Conservation (phyloP, 768 basidiomycete species). For the Russula vinacea region DNA sequence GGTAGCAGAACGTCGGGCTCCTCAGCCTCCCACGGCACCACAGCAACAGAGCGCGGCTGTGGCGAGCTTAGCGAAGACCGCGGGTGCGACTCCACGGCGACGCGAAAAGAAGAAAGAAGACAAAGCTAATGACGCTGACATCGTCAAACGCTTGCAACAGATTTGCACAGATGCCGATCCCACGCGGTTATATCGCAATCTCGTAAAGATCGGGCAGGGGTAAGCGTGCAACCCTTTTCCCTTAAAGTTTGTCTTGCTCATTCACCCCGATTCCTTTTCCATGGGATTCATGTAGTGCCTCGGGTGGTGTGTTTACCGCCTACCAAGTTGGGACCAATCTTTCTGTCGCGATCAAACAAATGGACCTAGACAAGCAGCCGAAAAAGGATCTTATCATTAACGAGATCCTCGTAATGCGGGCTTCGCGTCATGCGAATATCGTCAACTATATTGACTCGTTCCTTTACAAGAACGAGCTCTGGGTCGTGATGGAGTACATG, state of each 20-base stretch:
- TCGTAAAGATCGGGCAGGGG: slow-evolving; percentile 68
- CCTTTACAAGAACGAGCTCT: too few relatives aligned
- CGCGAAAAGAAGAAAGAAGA: slow-evolving; percentile 18
- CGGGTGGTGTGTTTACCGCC: slow-evolving; percentile 92
- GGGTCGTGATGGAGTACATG: too few relatives aligned
- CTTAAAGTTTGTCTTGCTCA: neutral
- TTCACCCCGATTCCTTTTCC: neutral
- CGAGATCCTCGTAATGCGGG: too few relatives aligned
- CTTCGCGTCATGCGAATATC: too few relatives aligned
- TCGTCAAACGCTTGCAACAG: too few relatives aligned
- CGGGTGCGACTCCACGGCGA: slow-evolving; percentile 79
- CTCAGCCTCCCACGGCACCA: slow-evolving; percentile 35
- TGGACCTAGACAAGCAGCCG: slow-evolving; percentile 68
- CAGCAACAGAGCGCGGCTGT: slow-evolving; percentile 55
- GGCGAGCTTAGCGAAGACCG: slow-evolving; percentile 59
- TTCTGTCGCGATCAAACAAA: slow-evolving; percentile 98
- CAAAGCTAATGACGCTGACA: too few relatives aligned
- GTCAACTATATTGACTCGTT: too few relatives aligned
- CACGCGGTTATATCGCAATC: too few relatives aligned
- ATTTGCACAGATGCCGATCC: too few relatives aligned
- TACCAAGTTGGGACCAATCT: slow-evolving; percentile 95
- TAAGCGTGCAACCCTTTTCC: slow-evolving; percentile 41
- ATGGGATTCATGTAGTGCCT: slow-evolving; percentile 55
- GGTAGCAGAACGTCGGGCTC: slow-evolving; percentile 37
- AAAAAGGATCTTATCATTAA: too few relatives aligned